Evolutionary conservation across 768 basidiomycete species (phyloP), one percentile per base, ranked within the genome.

Genomic region (Antrodiella citrinella): DNA sequence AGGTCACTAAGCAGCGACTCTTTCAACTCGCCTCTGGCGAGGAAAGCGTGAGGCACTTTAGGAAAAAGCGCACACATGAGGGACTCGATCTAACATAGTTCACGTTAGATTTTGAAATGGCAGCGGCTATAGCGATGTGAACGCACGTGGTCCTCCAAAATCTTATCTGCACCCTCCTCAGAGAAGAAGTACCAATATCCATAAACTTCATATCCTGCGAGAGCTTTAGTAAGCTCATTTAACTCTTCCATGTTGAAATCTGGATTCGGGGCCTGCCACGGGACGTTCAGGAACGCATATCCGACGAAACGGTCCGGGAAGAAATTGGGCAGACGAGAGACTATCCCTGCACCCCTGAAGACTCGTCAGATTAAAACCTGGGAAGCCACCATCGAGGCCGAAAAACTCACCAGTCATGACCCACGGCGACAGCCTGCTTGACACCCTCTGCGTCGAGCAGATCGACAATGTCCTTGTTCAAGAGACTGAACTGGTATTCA

Each of bases 141-240:
- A 59, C 67, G 18, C 47, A 73, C 71, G 41, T 69, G 62, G 1
- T 57, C 57, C 49, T 69, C 66, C 20, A 71, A 67, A 51, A 65
- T 5, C 11, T 44, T 46, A 2, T 65, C 62, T 4, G 70, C 67
- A 4, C 57, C 63, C 5, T 65, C 64, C 43, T 56, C 55, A 3
- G 49, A 52, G 30, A 75, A 57, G 48, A 68, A 72, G 45, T 55
- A 56, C 72, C 72, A 75, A 51, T 75, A 76, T 4, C 73, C 75
- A 49, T 67, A 56, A 11, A 69, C 46, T 13, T 73, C 72, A 23
- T 63, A 65, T 13, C 71, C 72, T 46, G 63, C 53, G n/a, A 35
- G 39, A 44, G 64, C 47, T 48, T 57, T 58, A 39, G 62, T 57
- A 25, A 55, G 49, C 43, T 64, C 60, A 26, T 68, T 56, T 19